phyloP scores from a whole-genome alignment of 345 rosid genomes.

The Pelargonium nanum region DNA sequence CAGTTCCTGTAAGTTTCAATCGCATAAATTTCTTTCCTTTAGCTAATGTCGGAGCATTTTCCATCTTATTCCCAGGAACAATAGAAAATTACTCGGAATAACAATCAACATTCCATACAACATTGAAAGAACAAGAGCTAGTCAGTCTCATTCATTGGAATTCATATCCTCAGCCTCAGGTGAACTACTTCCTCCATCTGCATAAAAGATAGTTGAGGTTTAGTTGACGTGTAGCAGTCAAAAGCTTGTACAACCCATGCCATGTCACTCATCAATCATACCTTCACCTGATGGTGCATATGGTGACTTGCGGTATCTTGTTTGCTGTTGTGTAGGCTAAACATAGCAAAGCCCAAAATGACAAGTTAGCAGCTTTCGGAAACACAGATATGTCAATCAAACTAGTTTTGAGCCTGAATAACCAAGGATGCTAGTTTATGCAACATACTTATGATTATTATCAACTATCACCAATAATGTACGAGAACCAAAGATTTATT shows the following conservation, averaged over 20 bases:
- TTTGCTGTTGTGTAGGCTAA: not conserved
- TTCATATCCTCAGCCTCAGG: not conserved
- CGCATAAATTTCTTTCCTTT: no score
- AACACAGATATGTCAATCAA: not conserved
- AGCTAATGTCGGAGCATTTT: no score
- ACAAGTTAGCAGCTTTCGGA: not conserved
- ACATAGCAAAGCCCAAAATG: not conserved
- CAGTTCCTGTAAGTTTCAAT: no score
- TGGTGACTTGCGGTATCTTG: not conserved
- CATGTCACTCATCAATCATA: not conserved
- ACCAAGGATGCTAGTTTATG: no score
- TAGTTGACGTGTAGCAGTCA: not conserved
- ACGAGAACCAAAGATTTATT: no score
- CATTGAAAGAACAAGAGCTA: not conserved
- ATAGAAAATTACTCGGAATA: no score
- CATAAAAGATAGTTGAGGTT: not conserved
- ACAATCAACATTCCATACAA: not conserved
- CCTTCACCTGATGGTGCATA: not conserved
- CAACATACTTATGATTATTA: no score
- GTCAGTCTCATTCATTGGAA: not conserved
- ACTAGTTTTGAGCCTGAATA: not conserved
- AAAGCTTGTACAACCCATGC: not conserved
- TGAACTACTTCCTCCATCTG: not conserved
- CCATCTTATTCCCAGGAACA: no score
- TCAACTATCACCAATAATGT: no score